Evolutionary conservation across 441 rosid species (phyloP), one percentile per base, ranked within the genome.

Genomic region (Erodium texanum): DNA sequence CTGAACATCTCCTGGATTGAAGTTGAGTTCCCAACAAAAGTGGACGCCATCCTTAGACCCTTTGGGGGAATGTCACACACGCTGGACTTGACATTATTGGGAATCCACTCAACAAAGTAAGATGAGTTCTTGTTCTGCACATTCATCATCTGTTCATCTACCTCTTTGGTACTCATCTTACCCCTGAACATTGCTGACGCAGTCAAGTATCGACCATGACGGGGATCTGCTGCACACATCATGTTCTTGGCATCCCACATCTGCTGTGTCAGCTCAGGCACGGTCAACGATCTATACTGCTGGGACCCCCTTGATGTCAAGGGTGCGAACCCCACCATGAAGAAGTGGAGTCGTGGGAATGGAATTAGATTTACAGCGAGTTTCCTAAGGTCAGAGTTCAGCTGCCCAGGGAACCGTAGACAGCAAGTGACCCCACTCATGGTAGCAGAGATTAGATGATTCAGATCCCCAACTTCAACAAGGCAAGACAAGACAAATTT

Each of bases 21-120:
- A 7, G 94, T 88, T 0, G 94, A 88, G 66, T 88, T 88, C 0
- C 96, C 96, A 20, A 68, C 32, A 43, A 68, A 68, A 34, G 70
- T 68, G 22, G 70, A 68, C 15, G 70, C 64, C 70, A 68, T 68
- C 24, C 32, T 52, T 16, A 68, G 64, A 4, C 70, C 70, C 70
- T 34, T 68, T 10, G 70, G 70, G 1, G 70, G 70, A 38, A 68
- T 68, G 70, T 68, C 70, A 58, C 70, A 68, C 2, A 68, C 70
- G 50, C 70, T 68, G 18, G 70, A 68, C 70, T 68, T 68, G 18
- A 68, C 70, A 5, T 68, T 68, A 22, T 61, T 61, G 32, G 27
- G 61, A 16, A 54, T 54, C 61, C 61, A 54, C 9, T 54, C 61
- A 4, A 54, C 61, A 54, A 54, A 54, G 61, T 54, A 54, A 0